Evolutionary conservation across 2,329 filamentous ascomycete species (phyloP).

Genomic region (Fusarium lyarnte): DNA sequence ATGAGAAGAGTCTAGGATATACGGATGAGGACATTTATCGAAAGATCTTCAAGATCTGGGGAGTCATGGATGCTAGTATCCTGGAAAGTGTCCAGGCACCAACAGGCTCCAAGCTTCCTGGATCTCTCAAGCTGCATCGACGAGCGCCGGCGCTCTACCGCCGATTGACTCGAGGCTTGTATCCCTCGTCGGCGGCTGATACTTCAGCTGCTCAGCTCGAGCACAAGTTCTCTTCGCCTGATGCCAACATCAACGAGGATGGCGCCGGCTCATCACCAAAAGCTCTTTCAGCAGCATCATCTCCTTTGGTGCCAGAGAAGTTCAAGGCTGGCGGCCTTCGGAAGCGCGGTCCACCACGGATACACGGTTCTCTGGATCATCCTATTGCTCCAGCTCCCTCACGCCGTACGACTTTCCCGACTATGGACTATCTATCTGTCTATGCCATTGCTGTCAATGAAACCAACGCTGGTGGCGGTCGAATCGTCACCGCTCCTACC

Average conservation of each 20-base stretch:
- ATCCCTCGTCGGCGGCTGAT: conserved; percentile 46
- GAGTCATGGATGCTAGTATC: conserved; percentile 63
- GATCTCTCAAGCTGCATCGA: conserved; percentile 58
- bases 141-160: conserved; percentile 58
- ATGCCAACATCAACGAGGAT: conserved; percentile 10
- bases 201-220: conserved; percentile 20
- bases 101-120: conserved; percentile 53
- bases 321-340: conserved; percentile 1
- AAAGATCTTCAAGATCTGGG: conserved; percentile 60
- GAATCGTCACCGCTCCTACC: conserved; percentile 62
- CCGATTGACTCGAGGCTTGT: conserved; percentile 57
- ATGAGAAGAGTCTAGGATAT: conserved; percentile 62
- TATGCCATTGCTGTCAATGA: conserved; percentile 64
- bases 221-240: conserved; percentile 15
- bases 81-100: conserved; percentile 59
- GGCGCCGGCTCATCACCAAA: neutral
- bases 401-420: conserved; percentile 58
- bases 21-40: conserved; percentile 59
- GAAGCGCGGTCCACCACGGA: conserved; percentile 49
- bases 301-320: conserved; percentile 3
- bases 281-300: conserved; percentile 1
- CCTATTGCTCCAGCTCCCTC: conserved; percentile 57
- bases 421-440: conserved; percentile 61
- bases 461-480: conserved; percentile 61
- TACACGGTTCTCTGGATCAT: conserved; percentile 58